These are phyloP conservation scores for Colletotrichum echinochloae DNA, from an alignment of 2,329 filamentous ascomycete genomes.

Conservation along the genomic window DNA sequence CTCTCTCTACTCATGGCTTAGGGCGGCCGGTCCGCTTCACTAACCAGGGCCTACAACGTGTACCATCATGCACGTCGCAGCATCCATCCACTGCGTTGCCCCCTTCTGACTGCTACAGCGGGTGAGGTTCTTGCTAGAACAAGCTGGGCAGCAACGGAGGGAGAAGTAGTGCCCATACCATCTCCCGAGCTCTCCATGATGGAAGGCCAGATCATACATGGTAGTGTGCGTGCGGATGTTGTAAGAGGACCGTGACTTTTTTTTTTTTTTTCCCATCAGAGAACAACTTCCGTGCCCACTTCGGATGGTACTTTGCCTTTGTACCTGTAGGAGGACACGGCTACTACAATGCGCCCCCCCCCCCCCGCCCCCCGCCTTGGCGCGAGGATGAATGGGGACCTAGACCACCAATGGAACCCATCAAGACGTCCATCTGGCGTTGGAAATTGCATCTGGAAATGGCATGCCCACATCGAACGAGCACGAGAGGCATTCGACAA, in stretches of 20 bases:
- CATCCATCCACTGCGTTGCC: background rate
- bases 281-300: constrained; percentile 21
- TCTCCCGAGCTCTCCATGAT: background rate
- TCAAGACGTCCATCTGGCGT: constrained; percentile 19
- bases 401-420: constrained; percentile 31
- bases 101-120: background rate
- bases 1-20: constrained; percentile 23
- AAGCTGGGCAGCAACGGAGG: background rate
- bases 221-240: no score
- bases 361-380: background rate
- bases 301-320: no score
- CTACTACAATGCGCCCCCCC: background rate
- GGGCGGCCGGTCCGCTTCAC: background rate
- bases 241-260: constrained; percentile 17
- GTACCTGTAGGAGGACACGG: constrained; percentile 20
- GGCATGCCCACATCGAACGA: constrained; percentile 33
- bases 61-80: background rate
- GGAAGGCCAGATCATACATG: background rate
- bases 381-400: constrained; percentile 22
- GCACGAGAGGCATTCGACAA: constrained; percentile 32
- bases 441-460: constrained; percentile 41
- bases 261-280: no score
- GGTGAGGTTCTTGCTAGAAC: constrained; percentile 3
- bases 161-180: background rate
- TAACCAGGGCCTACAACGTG: background rate